Percentiles rank a stretch among this genome's conserved stretches.
Evolutionary conservation across 768 basidiomycete genomes (phyloP).

Genomic region (Auricularia sp.): DNA sequence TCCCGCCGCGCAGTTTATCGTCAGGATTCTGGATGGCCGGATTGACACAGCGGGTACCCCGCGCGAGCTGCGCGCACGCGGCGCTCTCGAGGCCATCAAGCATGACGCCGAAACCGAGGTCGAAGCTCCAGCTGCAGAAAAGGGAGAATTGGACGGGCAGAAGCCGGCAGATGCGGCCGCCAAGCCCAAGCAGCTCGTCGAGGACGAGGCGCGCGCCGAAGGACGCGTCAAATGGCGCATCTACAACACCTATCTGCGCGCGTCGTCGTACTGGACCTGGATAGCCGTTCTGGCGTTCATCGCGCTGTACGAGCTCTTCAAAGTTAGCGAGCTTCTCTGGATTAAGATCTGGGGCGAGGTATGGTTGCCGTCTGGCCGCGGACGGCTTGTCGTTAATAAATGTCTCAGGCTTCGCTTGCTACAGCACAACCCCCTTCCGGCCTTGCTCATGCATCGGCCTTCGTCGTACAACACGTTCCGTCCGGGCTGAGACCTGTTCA

Average conservation of each 20-base stretch:
- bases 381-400: background rate
- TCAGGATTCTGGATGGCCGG: slow-evolving; percentile 25
- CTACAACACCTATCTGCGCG: slow-evolving; percentile 18
- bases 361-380: background rate
- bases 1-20: slow-evolving; percentile 21
- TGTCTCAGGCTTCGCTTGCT: background rate
- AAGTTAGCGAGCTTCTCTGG: slow-evolving; percentile 13
- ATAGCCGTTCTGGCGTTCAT: background rate
- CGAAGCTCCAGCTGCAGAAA: background rate
- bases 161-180: background rate
- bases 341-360: slow-evolving; percentile 26
- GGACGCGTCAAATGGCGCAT: slow-evolving; percentile 14
- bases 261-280: slow-evolving; percentile 12
- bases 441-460: background rate
- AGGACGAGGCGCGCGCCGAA: slow-evolving; percentile 13
- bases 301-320: background rate
- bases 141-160: slow-evolving; percentile 13
- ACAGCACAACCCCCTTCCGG: background rate
- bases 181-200: slow-evolving; percentile 8
- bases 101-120: slow-evolving; percentile 13
- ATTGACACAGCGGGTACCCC: slow-evolving; percentile 24
- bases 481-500: background rate
- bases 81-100: slow-evolving; percentile 22
- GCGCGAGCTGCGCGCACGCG: slow-evolving; percentile 19
- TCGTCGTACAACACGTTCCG: background rate